Base-by-base conservation (phyloP, 768 basidiomycete genomes). In the Hericium alpestre region DNA sequence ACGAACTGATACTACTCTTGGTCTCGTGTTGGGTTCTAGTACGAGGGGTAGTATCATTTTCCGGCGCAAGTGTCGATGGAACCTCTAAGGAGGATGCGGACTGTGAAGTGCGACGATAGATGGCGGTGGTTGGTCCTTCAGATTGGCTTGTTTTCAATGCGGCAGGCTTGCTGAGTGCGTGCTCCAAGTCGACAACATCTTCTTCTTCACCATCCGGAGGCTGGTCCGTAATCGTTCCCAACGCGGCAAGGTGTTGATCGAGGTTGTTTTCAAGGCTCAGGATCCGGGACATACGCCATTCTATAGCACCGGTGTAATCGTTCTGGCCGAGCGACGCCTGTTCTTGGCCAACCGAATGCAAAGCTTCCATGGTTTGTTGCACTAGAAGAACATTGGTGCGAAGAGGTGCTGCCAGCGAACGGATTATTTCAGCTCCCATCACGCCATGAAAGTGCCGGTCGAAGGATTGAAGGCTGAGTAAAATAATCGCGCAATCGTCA, bases 231-330 rank as follows among this genome's bases (percentile, higher is more conserved):
- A 68, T 65, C 27, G 69, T 70, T 20, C 72, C 72, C 64, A 72
- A 70, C 8, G 72, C 60, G 15, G 50, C 54, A 41, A 63, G 41
- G 49, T 71, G 32, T 71, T 73, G 54, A 63, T 59, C 53, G 38
- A 79, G 72, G 56, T 75, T 76, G 57, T 71, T 75, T 61, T 78
- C 78, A 63, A 80, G 79, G 65, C 77, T 73, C 63, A 86, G 86
- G 48, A 85, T 68, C 15, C 85, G 82, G 15, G 86, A 88, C 73
- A 81, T 79, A 20, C 88, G 77, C 84, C 85, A 84, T 56, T 87
- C 84, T 55, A 89, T 89, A 1, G 87, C 86, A 5, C 80, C 82
- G 56, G 76, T 81, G 69, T 89, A 88, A 58, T 87, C 84, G 54
- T 79, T 82, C 66, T 81, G 79, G 18, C 83, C 80, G 40, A 84